phyloP scores from a whole-genome alignment of 2,329 filamentous ascomycete species.

The Chaetomiaceae sp. region DNA sequence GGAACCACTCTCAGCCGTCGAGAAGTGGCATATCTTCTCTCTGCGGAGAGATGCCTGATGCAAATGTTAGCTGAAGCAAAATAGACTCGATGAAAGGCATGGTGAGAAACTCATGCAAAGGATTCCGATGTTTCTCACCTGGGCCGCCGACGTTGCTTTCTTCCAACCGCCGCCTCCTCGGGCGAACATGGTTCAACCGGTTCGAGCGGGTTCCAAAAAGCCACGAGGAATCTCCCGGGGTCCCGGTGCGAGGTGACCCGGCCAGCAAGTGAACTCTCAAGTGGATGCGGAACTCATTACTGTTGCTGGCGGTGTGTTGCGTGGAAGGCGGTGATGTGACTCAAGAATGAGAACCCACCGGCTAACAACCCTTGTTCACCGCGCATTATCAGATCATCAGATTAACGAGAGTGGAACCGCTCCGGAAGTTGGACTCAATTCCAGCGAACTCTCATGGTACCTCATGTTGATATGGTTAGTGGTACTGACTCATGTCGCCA shows the following conservation, averaged over 20 bases:
- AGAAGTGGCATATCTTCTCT: constrained; percentile 13
- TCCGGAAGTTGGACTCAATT: too few species aligned
- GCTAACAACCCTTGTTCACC: constrained; percentile 7
- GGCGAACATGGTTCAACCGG: constrained; percentile 38
- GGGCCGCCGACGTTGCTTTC: constrained; percentile 35
- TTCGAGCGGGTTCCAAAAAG: neutral
- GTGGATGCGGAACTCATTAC: constrained; percentile 4
- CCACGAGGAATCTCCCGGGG: neutral
- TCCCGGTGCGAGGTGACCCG: constrained; percentile 11
- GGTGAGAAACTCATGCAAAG: neutral
- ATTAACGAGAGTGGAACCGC: neutral
- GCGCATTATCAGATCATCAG: constrained; percentile 23
- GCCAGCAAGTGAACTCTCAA: constrained; percentile 6
- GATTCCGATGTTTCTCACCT: constrained; percentile 27
- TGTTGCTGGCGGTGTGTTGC: neutral
- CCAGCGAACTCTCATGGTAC: too few species aligned
- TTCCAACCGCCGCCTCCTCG: constrained; percentile 34
- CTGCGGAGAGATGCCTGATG: constrained; percentile 17
- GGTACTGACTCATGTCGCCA: too few species aligned
- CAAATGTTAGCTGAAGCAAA: neutral
- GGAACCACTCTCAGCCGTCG: constrained; percentile 16
- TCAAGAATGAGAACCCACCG: constrained; percentile 9
- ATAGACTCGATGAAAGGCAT: neutral
- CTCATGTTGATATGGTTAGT: too few species aligned
- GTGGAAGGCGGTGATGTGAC: constrained; percentile 8